phyloP scores from a whole-genome alignment of 2,329 filamentous ascomycete species.

The Colletotrichum lini region DNA sequence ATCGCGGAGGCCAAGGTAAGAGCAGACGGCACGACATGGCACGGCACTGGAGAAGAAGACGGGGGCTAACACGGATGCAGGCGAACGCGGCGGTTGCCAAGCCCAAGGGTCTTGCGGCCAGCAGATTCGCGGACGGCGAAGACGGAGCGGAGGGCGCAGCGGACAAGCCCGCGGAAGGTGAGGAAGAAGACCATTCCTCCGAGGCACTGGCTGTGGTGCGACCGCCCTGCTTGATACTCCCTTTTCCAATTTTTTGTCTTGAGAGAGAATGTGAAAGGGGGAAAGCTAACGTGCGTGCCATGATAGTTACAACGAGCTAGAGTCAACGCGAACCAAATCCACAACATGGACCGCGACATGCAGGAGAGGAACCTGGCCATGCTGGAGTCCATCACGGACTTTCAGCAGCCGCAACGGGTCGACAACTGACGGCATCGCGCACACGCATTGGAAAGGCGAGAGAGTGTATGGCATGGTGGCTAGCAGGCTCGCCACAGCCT shows the following conservation, averaged over 20 bases:
- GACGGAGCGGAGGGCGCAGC: slow-evolving; percentile 52
- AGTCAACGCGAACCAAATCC: slow-evolving; percentile 63
- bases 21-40: slow-evolving; percentile 38
- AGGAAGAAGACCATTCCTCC: slow-evolving; percentile 75
- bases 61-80: slow-evolving; percentile 50
- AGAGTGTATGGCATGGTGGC: slow-evolving; percentile 23
- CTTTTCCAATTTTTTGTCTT: slow-evolving; percentile 41
- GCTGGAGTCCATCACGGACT: slow-evolving; percentile 45
- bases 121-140: slow-evolving; percentile 65
- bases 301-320: slow-evolving; percentile 48
- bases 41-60: not conserved
- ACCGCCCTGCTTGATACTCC: slow-evolving; percentile 62
- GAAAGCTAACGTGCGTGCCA: slow-evolving; percentile 43
- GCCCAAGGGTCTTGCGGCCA: slow-evolving; percentile 67
- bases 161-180: slow-evolving; percentile 65
- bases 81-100: slow-evolving; percentile 60
- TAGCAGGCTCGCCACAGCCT: slow-evolving; percentile 32
- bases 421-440: slow-evolving; percentile 27
- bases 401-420: slow-evolving; percentile 36
- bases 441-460: not conserved
- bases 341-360: slow-evolving; percentile 70
- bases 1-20: slow-evolving; percentile 73
- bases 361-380: slow-evolving; percentile 65
- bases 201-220: slow-evolving; percentile 78
- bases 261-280: slow-evolving; percentile 32